Conservation (phyloP, 805 yeast species). For the Cyberlindnera mississippiensis region DNA sequence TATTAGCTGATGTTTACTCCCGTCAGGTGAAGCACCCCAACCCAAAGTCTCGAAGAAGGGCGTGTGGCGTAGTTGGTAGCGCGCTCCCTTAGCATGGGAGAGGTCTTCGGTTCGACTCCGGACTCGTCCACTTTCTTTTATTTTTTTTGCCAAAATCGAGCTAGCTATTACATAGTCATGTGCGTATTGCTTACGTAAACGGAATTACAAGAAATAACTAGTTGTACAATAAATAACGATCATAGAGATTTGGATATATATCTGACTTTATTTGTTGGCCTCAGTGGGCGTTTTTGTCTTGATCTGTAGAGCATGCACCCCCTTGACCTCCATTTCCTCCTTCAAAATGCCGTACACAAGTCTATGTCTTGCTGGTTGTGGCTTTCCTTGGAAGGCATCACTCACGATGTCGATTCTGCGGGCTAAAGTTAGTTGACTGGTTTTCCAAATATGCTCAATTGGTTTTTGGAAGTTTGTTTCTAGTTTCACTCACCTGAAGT, state of each 20-base stretch:
- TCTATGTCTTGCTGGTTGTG: slow-evolving; percentile 74
- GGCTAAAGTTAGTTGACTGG: not conserved
- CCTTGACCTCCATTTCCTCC: slow-evolving; percentile 66
- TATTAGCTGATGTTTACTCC: too few relatives aligned
- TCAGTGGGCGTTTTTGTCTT: slow-evolving; percentile 74
- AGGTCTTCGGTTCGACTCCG: slow-evolving; percentile 79
- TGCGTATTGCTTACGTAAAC: not conserved
- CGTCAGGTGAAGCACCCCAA: too few relatives aligned
- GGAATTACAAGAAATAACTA: too few relatives aligned
- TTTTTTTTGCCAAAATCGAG: slow-evolving; percentile 14
- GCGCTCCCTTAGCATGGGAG: slow-evolving; percentile 78
- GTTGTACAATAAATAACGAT: slow-evolving; percentile 3
- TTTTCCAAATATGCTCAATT: not conserved
- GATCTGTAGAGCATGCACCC: slow-evolving; percentile 86
- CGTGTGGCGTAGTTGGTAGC: slow-evolving; percentile 84
- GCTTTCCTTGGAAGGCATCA: slow-evolving; percentile 58
- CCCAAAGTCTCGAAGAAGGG: slow-evolving; percentile 33
- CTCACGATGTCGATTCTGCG: slow-evolving; percentile 65
- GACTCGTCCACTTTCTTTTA: slow-evolving; percentile 56
- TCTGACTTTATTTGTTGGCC: slow-evolving; percentile 16
- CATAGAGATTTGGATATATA: not conserved
- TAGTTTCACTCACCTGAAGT: slow-evolving; percentile 40
- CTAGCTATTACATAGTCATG: not conserved
- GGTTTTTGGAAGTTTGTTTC: too few relatives aligned
- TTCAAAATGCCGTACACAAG: slow-evolving; percentile 62